Conservation (phyloP, 2,329 filamentous ascomycete genomes). For the Aspergillus melleus region DNA sequence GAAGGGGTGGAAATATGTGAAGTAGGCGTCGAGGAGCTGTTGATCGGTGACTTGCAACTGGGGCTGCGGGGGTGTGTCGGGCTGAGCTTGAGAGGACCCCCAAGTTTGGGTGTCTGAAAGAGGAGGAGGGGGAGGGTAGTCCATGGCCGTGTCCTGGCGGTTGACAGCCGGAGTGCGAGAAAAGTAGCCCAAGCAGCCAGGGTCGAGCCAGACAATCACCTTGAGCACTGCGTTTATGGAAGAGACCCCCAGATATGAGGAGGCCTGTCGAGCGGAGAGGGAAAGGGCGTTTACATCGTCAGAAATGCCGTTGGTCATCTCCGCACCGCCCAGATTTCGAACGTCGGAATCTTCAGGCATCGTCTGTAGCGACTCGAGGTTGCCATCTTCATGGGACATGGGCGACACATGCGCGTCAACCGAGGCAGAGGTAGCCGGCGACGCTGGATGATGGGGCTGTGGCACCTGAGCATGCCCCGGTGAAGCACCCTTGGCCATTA, state of each 20-base stretch:
- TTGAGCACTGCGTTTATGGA: conserved; percentile 73
- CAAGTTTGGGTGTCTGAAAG: conserved; percentile 19
- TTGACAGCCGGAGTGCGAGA: conserved; percentile 37
- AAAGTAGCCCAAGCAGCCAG: conserved; percentile 50
- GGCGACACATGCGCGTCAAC: conserved; percentile 42
- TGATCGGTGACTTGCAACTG: conserved; percentile 63
- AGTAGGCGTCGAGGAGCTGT: conserved; percentile 72
- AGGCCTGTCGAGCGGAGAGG: conserved; percentile 58
- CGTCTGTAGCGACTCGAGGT: conserved; percentile 64
- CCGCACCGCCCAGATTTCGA: conserved; percentile 51
- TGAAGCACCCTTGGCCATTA: conserved; percentile 42
- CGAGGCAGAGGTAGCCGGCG: conserved; percentile 51
- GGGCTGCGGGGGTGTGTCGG: conserved; percentile 49
- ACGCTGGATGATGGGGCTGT: conserved; percentile 24
- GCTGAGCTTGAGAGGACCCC: conserved; percentile 32
- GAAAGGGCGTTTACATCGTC: conserved; percentile 73
- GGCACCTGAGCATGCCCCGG: conserved; percentile 34
- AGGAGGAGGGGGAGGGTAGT: conserved; percentile 17
- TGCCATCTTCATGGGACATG: conserved; percentile 51
- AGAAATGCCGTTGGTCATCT: conserved; percentile 62
- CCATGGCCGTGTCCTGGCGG: conserved; percentile 17
- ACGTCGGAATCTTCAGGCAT: conserved; percentile 64
- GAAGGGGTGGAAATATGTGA: conserved; percentile 70
- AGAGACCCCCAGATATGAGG: conserved; percentile 70
- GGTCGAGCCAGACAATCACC: conserved; percentile 63